Percentiles rank a stretch among this genome's conserved stretches.
phyloP scores from a whole-genome alignment of 768 basidiomycete species.

The Xerocomellus dryophilus region DNA sequence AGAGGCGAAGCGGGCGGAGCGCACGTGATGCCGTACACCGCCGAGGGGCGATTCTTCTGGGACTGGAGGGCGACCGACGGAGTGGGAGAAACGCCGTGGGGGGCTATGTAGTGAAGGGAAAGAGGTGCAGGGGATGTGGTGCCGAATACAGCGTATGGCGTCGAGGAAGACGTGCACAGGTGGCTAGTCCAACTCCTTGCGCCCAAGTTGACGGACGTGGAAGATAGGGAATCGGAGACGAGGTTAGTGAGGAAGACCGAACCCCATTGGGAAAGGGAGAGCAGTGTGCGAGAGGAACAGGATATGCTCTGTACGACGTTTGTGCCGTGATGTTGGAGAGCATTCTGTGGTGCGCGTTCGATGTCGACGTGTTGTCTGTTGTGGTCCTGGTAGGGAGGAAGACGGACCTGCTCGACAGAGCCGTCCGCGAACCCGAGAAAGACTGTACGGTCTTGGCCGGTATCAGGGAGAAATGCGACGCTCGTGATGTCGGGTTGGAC shows the following conservation, averaged over 20 bases:
- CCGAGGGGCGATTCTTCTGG: conserved; percentile 38
- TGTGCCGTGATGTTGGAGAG: conserved; percentile 36
- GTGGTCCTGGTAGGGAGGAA: conserved; percentile 19
- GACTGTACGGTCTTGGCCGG: conserved; percentile 42
- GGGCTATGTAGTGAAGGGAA: conserved; percentile 50
- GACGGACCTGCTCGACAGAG: conserved; percentile 47
- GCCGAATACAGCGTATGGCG: conserved; percentile 67
- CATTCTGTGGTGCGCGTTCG: conserved; percentile 18
- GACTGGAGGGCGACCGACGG: conserved; percentile 52
- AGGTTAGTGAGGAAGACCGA: conserved; percentile 40
- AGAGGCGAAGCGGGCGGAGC: conserved; percentile 62
- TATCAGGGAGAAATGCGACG: conserved; percentile 47
- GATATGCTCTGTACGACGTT: conserved; percentile 59
- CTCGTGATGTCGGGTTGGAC: conserved; percentile 51
- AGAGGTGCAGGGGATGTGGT: conserved; percentile 56
- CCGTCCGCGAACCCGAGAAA: conserved; percentile 61
- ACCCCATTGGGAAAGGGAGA: conserved; percentile 60
- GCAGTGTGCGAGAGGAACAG: conserved; percentile 40
- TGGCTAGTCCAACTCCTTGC: conserved; percentile 62
- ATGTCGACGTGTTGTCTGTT: conserved; percentile 17
- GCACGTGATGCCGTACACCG: conserved; percentile 70
- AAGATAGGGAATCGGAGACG: conserved; percentile 15
- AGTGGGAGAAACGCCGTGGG: conserved; percentile 41
- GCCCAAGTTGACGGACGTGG: conserved; percentile 42
- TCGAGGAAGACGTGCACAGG: conserved; percentile 48